Evolutionary conservation across 2,329 filamentous ascomycete genomes (phyloP).

Genomic region (Phaeosphaeria sp.): DNA sequence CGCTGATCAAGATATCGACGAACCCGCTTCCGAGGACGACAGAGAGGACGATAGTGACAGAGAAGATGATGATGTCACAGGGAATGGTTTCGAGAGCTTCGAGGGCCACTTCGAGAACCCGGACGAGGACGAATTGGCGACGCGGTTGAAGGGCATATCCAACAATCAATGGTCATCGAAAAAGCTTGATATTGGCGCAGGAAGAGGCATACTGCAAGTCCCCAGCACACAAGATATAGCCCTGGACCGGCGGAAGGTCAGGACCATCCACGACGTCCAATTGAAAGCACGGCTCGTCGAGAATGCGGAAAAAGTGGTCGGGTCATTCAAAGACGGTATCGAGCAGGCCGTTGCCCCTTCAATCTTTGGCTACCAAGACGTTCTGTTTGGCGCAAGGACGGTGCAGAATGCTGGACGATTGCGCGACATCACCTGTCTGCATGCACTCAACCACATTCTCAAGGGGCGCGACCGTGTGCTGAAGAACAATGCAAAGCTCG

Average conservation of each 20-base stretch:
- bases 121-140: constrained; percentile 65
- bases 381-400: constrained; percentile 77
- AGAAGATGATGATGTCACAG: constrained; percentile 25
- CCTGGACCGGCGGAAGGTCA: constrained; percentile 26
- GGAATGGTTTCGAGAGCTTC: constrained; percentile 73
- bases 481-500: constrained; percentile 85
- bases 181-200: constrained; percentile 41
- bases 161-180: constrained; percentile 57
- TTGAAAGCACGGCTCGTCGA: constrained; percentile 42
- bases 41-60: constrained; percentile 2
- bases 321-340: constrained; percentile 61
- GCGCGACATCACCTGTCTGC: constrained; percentile 76
- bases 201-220: constrained; percentile 37
- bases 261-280: constrained; percentile 33
- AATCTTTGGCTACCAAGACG: constrained; percentile 82
- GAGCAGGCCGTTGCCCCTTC: constrained; percentile 72
- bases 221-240: constrained; percentile 26
- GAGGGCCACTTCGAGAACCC: constrained; percentile 78
- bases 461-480: constrained; percentile 91
- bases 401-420: constrained; percentile 71
- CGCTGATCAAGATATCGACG: neutral
- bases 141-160: constrained; percentile 56
- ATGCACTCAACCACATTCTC: constrained; percentile 89
- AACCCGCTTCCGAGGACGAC: constrained; percentile 1
- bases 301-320: constrained; percentile 40